Evolutionary conservation across 345 rosid species (phyloP), one percentile per base, ranked within the genome.

Genomic region (Aquilaria sinensis): DNA sequence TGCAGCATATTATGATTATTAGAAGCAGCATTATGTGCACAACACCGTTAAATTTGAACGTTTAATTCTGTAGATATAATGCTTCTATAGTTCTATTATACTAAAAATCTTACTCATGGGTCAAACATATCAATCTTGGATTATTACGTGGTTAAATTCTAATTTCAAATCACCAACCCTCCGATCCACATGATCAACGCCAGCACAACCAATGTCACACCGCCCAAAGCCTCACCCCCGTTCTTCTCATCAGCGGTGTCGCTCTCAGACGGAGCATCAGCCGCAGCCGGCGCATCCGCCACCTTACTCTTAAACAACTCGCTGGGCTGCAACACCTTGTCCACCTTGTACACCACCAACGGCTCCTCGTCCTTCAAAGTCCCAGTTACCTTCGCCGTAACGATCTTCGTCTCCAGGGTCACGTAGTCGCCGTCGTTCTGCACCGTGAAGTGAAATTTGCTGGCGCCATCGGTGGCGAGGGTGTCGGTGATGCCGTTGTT

Each of bases 401-500:
- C 67, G 29, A 84, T 80, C 29, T 72, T 85, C 10, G 15, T 49
- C 52, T n/a, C 12, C 52, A 12, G 10, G 12, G 52, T 11, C 52
- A 11, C n/a, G 4, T 49, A 11, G 12, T n/a, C 13, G 52, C 52
- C 52, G 52, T 12, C 15, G 10, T n/a, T n/a, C 15, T 49, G 1
- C 10, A 12, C 13, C n/a, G 52, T 49, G 12, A 49, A 49, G 15
- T n/a, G 6, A 11, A 12, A 49, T 11, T n/a, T 49, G 52, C 4
- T 49, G 12, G 52, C 15, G 4, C 52, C 13, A 11, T 49, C 15
- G n/a, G n/a, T 5, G 52, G 15, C 15, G 52, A n/a, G 15, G 10
- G 52, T 49, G 85, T 86, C 88, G 68, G 85, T 72, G 43, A 75
- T 51, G 15, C 98, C 97, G 33, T 88, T 90, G 77, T 80, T 88